Conservation (phyloP, 257 asterid genomes). For the Salvia splendens region DNA sequence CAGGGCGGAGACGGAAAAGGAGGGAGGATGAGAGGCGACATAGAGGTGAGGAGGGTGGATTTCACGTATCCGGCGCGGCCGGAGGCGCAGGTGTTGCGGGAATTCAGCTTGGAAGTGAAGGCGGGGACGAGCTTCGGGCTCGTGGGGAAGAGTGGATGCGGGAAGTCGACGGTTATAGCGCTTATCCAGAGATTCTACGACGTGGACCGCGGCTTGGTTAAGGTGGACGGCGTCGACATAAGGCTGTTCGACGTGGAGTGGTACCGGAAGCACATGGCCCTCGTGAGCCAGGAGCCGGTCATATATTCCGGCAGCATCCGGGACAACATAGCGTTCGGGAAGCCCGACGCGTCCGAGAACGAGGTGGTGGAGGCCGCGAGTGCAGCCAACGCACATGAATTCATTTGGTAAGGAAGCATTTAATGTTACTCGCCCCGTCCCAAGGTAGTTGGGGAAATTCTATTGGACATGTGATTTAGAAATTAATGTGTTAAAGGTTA, state of each 20-base stretch:
- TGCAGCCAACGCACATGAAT: constrained; percentile 85
- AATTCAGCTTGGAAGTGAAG: constrained; percentile 63
- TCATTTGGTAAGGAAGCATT: constrained; percentile 58
- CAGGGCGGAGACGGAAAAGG: constrained; percentile 44
- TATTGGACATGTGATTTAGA: too few relatives aligned
- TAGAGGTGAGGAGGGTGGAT: constrained; percentile 68
- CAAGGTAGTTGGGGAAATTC: too few relatives aligned
- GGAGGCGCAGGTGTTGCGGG: constrained; percentile 44
- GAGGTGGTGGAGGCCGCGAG: constrained; percentile 75
- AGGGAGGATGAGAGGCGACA: constrained; percentile 49
- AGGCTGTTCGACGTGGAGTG: constrained; percentile 59
- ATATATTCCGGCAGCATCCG: constrained; percentile 76
- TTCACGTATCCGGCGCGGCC: constrained; percentile 74
- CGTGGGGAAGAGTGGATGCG: constrained; percentile 83
- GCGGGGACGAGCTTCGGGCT: constrained; percentile 78
- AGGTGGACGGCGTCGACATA: constrained; percentile 63
- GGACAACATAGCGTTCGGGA: constrained; percentile 66
- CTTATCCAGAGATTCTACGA: constrained; percentile 77
- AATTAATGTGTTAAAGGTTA: too few relatives aligned
- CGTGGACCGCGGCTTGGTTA: constrained; percentile 54
- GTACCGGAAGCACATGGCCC: constrained; percentile 70
- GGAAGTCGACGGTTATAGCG: constrained; percentile 80
- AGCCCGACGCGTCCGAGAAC: constrained; percentile 58
- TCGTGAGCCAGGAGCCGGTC: constrained; percentile 85
- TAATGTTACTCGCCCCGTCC: too few relatives aligned